Evolutionary conservation across 768 basidiomycete species (phyloP).

Genomic region (Cystobasidium onofrii): DNA sequence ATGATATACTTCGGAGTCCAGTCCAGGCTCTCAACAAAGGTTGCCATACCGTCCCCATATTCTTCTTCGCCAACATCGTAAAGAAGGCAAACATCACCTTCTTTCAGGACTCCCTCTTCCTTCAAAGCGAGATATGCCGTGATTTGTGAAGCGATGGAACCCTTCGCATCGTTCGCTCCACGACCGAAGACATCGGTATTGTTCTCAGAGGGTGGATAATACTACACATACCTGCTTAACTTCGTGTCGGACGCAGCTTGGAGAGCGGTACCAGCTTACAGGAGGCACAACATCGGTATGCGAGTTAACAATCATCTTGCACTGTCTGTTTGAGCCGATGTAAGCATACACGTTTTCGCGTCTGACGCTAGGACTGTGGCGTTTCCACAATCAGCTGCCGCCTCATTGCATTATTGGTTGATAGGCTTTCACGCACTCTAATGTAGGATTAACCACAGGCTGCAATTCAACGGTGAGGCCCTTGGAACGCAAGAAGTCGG

Average conservation of each 20-base stretch:
- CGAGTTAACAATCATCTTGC: conserved; percentile 22
- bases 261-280: background rate
- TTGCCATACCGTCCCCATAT: conserved; percentile 19
- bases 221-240: background rate
- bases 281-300: conserved; percentile 21
- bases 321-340: conserved; percentile 6
- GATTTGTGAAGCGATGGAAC: conserved; percentile 1
- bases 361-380: background rate
- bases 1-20: conserved; percentile 11
- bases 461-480: conserved; percentile 2
- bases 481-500: background rate
- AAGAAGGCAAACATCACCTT: conserved; percentile 20
- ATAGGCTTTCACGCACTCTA: background rate
- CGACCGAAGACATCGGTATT: conserved; percentile 19
- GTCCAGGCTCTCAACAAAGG: conserved; percentile 13
- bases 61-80: conserved; percentile 14
- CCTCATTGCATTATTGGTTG: background rate
- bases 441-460: background rate
- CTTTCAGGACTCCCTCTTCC: background rate
- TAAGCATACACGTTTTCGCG: conserved; percentile 16
- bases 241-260: too few species aligned
- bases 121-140: background rate
- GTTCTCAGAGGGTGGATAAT: conserved; percentile 8
- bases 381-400: background rate
- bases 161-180: conserved; percentile 12